Conservation (phyloP, 495 filamentous ascomycete genomes). For the Tuber aestivum region DNA sequence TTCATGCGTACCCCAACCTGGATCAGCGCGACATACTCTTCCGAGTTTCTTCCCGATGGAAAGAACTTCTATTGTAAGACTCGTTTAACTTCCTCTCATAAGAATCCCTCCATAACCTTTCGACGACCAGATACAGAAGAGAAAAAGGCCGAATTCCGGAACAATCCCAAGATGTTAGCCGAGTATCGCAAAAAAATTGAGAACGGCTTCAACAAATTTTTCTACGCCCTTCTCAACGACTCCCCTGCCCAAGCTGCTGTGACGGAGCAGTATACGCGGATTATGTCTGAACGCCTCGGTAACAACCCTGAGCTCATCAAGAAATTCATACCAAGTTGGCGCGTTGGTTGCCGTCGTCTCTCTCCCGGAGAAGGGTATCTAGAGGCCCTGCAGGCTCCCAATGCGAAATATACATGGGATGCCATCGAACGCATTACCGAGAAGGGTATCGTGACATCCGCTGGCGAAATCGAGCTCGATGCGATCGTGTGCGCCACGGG, state of each 20-base stretch:
- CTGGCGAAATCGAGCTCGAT: slow-evolving; percentile 50
- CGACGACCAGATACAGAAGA: slow-evolving; percentile 46
- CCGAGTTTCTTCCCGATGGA: slow-evolving; percentile 39
- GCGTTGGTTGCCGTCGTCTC: slow-evolving; percentile 51
- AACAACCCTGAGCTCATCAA: slow-evolving; percentile 46
- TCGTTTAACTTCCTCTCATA: slow-evolving; percentile 42
- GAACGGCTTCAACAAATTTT: slow-evolving; percentile 49
- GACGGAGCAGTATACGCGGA: slow-evolving; percentile 43
- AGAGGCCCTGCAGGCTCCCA: slow-evolving; percentile 49
- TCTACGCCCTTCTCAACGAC: slow-evolving; percentile 45
- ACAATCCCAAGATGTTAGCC: slow-evolving; percentile 45
- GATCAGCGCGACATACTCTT: slow-evolving; percentile 25
- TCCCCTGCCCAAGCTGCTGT: slow-evolving; percentile 45
- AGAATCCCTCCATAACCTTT: slow-evolving; percentile 47
- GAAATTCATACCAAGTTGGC: slow-evolving; percentile 49
- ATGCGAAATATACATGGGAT: slow-evolving; percentile 47
- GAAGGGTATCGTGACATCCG: slow-evolving; percentile 49
- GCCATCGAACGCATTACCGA: slow-evolving; percentile 48
- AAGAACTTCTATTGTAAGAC: slow-evolving; percentile 44
- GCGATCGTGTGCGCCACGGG: slow-evolving; percentile 51
- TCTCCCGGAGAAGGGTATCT: slow-evolving; percentile 51
- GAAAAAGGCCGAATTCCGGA: slow-evolving; percentile 49
- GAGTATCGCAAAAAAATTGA: slow-evolving; percentile 52
- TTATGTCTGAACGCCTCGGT: slow-evolving; percentile 47
- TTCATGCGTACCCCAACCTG: slow-evolving; percentile 35